phyloP scores from a whole-genome alignment of 345 rosid genomes.

The Hevea brasiliensis region DNA sequence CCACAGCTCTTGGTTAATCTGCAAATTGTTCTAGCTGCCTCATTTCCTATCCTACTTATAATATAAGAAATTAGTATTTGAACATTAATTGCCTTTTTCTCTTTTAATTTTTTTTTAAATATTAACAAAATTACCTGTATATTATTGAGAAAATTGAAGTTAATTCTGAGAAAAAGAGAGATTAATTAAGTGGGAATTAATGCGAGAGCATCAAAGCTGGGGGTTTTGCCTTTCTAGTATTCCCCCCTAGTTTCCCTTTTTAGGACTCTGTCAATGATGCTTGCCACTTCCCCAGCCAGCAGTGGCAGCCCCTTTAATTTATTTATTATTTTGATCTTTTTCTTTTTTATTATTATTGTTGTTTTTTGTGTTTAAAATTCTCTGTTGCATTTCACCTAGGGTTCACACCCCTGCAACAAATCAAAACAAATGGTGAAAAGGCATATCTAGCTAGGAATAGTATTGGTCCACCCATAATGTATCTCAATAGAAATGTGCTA shows the following conservation, averaged over 20 bases:
- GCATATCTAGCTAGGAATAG: too few relatives aligned
- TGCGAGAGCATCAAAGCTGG: constrained; percentile 14
- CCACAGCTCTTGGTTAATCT: too few relatives aligned
- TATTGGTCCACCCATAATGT: too few relatives aligned
- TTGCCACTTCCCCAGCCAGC: constrained; percentile 25
- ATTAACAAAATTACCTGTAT: too few relatives aligned
- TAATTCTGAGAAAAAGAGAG: not conserved
- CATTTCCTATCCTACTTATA: too few relatives aligned
- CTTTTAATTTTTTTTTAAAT: too few relatives aligned
- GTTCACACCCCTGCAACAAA: constrained; percentile 4
- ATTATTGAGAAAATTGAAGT: too few relatives aligned
- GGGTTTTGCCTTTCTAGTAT: not conserved
- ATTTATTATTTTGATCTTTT: not conserved
- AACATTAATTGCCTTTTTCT: too few relatives aligned
- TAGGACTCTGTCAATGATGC: constrained; percentile 35
- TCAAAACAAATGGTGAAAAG: not conserved
- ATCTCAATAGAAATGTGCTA: constrained; percentile 1
- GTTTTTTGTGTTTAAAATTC: not conserved
- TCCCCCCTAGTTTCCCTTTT: constrained; percentile 16
- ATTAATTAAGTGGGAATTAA: not conserved
- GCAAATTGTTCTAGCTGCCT: too few relatives aligned
- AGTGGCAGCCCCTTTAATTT: not conserved
- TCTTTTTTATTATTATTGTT: not conserved
- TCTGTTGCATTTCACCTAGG: not conserved
- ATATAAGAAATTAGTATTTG: too few relatives aligned